A percentile compares a stretch with the other conserved stretches of the same genome.
phyloP scores from a whole-genome alignment of 768 basidiomycete species.

The Mycena crocata region DNA sequence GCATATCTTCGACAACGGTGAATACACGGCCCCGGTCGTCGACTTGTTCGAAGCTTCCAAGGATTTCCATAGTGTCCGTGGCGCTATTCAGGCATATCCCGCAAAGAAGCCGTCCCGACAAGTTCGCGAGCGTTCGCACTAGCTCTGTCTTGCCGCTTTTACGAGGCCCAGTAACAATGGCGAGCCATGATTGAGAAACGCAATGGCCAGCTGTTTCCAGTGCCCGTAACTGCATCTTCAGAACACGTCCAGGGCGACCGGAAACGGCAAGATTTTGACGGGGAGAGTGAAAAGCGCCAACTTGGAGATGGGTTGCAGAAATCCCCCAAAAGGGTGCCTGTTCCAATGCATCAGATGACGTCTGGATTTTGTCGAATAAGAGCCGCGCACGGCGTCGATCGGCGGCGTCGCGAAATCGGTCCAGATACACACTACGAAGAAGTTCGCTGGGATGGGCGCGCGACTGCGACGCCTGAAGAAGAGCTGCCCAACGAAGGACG shows the following conservation, averaged over 20 bases:
- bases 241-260: constrained; percentile 59
- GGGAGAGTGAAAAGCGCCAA: constrained; percentile 69
- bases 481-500: constrained; percentile 87
- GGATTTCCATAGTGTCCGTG: constrained; percentile 92
- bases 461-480: constrained; percentile 51
- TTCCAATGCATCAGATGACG: constrained; percentile 37
- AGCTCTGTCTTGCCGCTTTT: constrained; percentile 85
- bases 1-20: constrained; percentile 52
- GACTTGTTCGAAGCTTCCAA: constrained; percentile 96
- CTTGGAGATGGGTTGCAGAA: constrained; percentile 63
- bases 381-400: constrained; percentile 69
- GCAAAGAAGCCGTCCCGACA: constrained; percentile 74
- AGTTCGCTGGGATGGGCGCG: constrained; percentile 67
- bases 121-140: constrained; percentile 74
- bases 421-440: constrained; percentile 81
- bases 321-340: constrained; percentile 53
- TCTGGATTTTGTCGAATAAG: constrained; percentile 65
- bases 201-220: constrained; percentile 83
- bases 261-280: constrained; percentile 51
- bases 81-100: constrained; percentile 87
- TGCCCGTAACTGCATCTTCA: constrained; percentile 72
- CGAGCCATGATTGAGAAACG: constrained; percentile 83
- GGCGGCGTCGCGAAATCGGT: constrained; percentile 81
- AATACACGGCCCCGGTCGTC: constrained; percentile 61
- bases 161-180: constrained; percentile 85